phyloP scores from a whole-genome alignment of 2,329 filamentous ascomycete species.

The Magnaporthiopsis rhizophila region DNA sequence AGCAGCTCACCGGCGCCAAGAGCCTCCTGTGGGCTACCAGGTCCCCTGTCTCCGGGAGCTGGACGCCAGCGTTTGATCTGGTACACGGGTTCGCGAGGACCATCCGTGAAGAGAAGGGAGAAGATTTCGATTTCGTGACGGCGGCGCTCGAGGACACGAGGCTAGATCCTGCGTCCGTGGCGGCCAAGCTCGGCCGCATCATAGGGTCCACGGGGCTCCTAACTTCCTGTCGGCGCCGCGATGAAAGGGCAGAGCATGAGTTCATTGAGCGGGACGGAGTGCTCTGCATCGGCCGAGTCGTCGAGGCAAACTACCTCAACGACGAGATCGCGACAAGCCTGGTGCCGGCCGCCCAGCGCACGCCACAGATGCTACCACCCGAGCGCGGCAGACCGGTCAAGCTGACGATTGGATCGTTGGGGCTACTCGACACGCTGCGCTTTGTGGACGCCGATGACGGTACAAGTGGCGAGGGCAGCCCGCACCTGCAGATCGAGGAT shows the following conservation, averaged over 20 bases:
- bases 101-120: constrained; percentile 1
- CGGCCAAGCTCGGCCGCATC: background rate
- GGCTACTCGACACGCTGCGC: background rate
- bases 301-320: constrained; percentile 6
- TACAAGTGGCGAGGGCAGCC: constrained; percentile 6
- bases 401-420: background rate
- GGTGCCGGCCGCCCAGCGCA: background rate
- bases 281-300: constrained; percentile 15
- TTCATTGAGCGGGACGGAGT: constrained; percentile 16
- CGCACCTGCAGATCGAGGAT: background rate
- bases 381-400: background rate
- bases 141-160: background rate
- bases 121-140: background rate
- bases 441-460: constrained; percentile 1
- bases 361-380: background rate
- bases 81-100: background rate
- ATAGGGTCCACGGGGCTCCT: background rate
- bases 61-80: background rate
- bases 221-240: constrained; percentile 6
- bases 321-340: background rate
- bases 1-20: background rate
- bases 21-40: background rate
- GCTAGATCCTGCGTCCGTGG: background rate
- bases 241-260: constrained; percentile 13
- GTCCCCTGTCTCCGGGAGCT: background rate